Percentiles rank a stretch among this genome's conserved stretches.
phyloP scores from a whole-genome alignment of 176 grass and related monocot species.

The Dactylis glomerata region DNA sequence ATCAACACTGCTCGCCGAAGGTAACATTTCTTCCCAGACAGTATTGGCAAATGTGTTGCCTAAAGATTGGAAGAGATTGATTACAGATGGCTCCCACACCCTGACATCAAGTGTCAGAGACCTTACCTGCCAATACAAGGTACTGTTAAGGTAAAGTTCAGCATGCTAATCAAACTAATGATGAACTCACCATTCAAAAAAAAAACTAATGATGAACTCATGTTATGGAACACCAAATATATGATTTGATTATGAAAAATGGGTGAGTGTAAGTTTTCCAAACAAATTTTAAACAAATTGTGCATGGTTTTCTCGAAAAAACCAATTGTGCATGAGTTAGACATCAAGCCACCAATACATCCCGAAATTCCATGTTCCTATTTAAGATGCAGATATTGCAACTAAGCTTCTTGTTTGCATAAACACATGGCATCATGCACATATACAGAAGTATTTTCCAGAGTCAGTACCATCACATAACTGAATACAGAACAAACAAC shows the following conservation, averaged over 20 bases:
- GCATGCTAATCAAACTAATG: not conserved
- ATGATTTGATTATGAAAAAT: not conserved
- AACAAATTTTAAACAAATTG: not conserved
- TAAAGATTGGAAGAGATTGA: slow-evolving; percentile 94
- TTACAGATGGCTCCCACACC: slow-evolving; percentile 96
- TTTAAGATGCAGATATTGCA: not conserved
- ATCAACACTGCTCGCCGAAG: slow-evolving; percentile 37
- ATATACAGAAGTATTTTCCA: slow-evolving; percentile 15
- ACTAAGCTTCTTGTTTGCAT: slow-evolving; percentile 3
- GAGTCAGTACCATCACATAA: not conserved
- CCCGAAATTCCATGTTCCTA: not conserved
- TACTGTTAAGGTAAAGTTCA: slow-evolving; percentile 28
- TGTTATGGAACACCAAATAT: not conserved
- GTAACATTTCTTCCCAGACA: slow-evolving; percentile 89
- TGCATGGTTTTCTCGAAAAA: too few relatives aligned
- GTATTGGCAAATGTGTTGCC: slow-evolving; percentile 91
- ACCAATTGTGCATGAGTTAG: not conserved
- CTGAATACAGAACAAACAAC: not conserved
- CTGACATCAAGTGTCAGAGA: slow-evolving; percentile 98
- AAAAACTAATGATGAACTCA: not conserved
- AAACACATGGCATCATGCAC: not conserved
- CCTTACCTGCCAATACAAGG: slow-evolving; percentile 68
- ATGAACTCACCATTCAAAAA: too few relatives aligned
- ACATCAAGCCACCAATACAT: not conserved
- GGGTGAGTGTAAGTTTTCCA: not conserved